Conservation (phyloP, 2,329 filamentous ascomycete species). For the Metarhizium sp. region DNA sequence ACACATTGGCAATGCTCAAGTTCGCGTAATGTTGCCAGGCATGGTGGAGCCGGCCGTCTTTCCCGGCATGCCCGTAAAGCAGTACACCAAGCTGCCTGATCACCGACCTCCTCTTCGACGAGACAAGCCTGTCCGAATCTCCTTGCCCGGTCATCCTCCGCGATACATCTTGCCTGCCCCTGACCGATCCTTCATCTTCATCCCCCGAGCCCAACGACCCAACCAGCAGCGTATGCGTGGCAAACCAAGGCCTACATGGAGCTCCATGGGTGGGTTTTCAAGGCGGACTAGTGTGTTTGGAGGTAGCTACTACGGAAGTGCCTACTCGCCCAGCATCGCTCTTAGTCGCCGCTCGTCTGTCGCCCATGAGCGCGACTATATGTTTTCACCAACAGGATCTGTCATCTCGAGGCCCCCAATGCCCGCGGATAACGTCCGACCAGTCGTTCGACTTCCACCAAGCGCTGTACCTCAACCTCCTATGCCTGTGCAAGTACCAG, state of each 20-base stretch:
- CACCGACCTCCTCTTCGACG: conserved; percentile 88
- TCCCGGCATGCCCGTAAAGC: conserved; percentile 69
- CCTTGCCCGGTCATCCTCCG: conserved; percentile 67
- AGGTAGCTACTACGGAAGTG: conserved; percentile 60
- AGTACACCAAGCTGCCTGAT: conserved; percentile 89
- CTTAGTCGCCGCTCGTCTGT: conserved; percentile 83
- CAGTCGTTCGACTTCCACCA: conserved; percentile 80
- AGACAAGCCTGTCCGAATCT: conserved; percentile 94
- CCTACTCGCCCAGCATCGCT: conserved; percentile 79
- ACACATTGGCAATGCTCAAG: conserved; percentile 73
- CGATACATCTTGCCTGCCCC: conserved; percentile 85
- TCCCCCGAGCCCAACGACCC: conserved; percentile 83
- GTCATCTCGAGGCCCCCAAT: conserved; percentile 60
- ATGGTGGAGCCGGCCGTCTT: conserved; percentile 65
- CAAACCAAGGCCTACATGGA: conserved; percentile 63
- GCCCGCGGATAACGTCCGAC: conserved; percentile 52
- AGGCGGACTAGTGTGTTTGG: conserved; percentile 78
- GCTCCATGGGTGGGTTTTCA: conserved; percentile 56
- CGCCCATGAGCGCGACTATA: conserved; percentile 55
- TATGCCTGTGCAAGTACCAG: conserved; percentile 12
- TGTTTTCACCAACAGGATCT: conserved; percentile 75
- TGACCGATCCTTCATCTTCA: conserved; percentile 95
- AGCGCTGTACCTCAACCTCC: conserved; percentile 31
- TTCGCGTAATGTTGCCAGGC: conserved; percentile 70
- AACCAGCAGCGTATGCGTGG: conserved; percentile 73